Evolutionary conservation across 257 asterid species (phyloP), one percentile per base, ranked within the genome.

Genomic region (Salvia miltiorrhiza): DNA sequence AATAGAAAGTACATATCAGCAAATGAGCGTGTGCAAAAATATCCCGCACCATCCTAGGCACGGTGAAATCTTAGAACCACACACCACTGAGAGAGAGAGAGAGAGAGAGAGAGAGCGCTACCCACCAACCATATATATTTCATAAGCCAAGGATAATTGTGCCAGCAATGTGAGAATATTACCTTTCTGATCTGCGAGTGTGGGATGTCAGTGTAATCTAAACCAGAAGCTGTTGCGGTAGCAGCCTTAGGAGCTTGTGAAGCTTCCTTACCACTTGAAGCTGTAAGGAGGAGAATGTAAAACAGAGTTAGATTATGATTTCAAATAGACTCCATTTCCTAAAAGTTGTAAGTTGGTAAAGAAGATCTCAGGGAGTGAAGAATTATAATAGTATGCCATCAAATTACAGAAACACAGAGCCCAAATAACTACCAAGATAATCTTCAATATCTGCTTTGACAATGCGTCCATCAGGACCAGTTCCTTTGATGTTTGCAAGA

Each of bases 361-460:
- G 11, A 56, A 30, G 21, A 57, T 59, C 14, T 11, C 14, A 50
- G 37, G 13, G 50, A 14, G 45, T 7, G 59, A 65, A 65, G 21
- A 72, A 44, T 40, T 19, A 55, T 6, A 37, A 16, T 39, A 28
- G 63, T 62, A 64, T 13, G 11, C 61, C 63, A 68, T 6, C 58
- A 69, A 54, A 41, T 32, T 47, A 54, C 13, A 43, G 4, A 30
- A 45, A 48, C 53, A 57, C 41, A 55, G 49, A 63, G 33, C 28
- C 32, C 17, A 73, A 60, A 82, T 23, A 69, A 61, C 55, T 90
- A 93, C 99, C 99, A 67, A 93, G 83, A 84, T 87, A 87, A 67
- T 89, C 96, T 79, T 93, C 99, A 79, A 93, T 76, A 53, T 90
- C 99, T 69, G 96, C 97, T 85, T 93, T 93, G 78, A 93, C 96